Conservation (phyloP, 768 basidiomycete genomes). For the Glaciozyma martinii region DNA sequence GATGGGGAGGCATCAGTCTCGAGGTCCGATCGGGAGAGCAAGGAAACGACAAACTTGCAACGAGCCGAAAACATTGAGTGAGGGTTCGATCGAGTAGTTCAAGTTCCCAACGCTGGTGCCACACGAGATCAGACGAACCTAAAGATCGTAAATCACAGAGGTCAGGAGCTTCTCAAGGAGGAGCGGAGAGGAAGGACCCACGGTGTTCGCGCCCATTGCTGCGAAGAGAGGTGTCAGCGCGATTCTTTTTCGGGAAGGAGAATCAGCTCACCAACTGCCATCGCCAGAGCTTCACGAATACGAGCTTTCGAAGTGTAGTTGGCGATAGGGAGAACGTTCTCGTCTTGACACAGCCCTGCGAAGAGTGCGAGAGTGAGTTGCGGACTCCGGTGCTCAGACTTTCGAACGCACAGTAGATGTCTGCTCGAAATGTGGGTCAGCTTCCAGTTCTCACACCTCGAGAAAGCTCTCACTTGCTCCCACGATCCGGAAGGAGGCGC, state of each 20-base stretch:
- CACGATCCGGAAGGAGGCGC: slow-evolving; percentile 7
- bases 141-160: background rate
- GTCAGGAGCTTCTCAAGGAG: slow-evolving; percentile 11
- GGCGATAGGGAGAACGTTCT: background rate
- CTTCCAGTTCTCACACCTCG: background rate
- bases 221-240: slow-evolving; percentile 29
- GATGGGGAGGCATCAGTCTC: background rate
- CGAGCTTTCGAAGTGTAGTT: slow-evolving; percentile 19
- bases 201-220: slow-evolving; percentile 34
- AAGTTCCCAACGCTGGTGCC: slow-evolving; percentile 26
- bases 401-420: background rate
- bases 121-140: slow-evolving; percentile 17
- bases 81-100: slow-evolving; percentile 36
- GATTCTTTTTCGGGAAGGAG: background rate
- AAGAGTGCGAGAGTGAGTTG: background rate
- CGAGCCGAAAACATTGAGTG: slow-evolving; percentile 29
- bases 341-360: slow-evolving; percentile 32
- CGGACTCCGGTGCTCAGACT: background rate
- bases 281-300: slow-evolving; percentile 28
- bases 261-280: slow-evolving; percentile 5
- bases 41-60: slow-evolving; percentile 11
- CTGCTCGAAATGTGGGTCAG: background rate
- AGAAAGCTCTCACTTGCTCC: slow-evolving; percentile 17
- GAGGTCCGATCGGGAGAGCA: background rate
- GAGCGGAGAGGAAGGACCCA: slow-evolving; percentile 23